Evolutionary conservation across 805 yeast genomes (phyloP).

Genomic region (Starmerella potacharoeniae): DNA sequence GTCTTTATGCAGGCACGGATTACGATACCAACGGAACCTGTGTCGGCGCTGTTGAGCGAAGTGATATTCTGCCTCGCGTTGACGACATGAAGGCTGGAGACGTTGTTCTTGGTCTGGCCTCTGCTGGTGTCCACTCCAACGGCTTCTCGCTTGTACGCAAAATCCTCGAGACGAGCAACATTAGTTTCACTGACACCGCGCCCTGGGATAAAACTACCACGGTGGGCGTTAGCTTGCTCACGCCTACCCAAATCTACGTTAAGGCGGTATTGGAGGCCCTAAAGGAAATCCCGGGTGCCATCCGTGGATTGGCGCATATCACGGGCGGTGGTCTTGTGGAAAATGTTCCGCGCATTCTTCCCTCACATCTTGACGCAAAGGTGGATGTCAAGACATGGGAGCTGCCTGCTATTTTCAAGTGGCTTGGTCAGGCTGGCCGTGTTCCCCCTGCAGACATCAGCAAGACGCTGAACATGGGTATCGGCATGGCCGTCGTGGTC

Average conservation of each 20-base stretch:
- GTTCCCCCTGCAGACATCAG: constrained; percentile 76
- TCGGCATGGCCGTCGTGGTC: constrained; percentile 91
- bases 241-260: constrained; percentile 91
- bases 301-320: constrained; percentile 88
- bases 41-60: constrained; percentile 84
- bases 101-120: constrained; percentile 71
- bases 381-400: constrained; percentile 74
- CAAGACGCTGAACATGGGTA: constrained; percentile 90
- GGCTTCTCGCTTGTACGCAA: constrained; percentile 92
- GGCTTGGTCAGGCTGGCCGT: constrained; percentile 86
- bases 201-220: constrained; percentile 71
- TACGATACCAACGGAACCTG: constrained; percentile 98
- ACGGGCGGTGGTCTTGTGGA: constrained; percentile 98
- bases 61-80: constrained; percentile 59
- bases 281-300: constrained; percentile 37
- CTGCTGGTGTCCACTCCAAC: constrained; percentile 92
- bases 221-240: constrained; percentile 73
- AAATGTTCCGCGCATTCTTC: constrained; percentile 90
- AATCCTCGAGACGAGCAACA: constrained; percentile 68
- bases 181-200: constrained; percentile 58
- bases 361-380: constrained; percentile 63
- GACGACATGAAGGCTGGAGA: constrained; percentile 66
- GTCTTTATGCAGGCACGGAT: constrained; percentile 90
- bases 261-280: constrained; percentile 74
- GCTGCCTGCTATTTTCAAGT: constrained; percentile 79